A percentile compares a stretch with the other conserved stretches of the same genome.
phyloP scores from a whole-genome alignment of 257 asterid species.

The Nicotiana attenuata region DNA sequence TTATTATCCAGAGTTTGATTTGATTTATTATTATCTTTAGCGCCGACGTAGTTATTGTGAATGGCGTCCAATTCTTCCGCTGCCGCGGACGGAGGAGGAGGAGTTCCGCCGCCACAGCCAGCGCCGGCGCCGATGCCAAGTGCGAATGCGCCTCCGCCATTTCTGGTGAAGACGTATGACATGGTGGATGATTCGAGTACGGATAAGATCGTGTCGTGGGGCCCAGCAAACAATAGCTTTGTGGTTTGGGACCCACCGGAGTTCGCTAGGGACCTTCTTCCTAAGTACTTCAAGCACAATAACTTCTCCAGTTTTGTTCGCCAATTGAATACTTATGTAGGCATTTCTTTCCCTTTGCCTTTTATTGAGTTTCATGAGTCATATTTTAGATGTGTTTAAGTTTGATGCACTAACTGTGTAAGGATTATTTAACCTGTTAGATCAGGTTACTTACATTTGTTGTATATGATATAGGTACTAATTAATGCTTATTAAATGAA shows the following conservation, averaged over 20 bases:
- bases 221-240: slow-evolving; percentile 20
- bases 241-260: slow-evolving; percentile 30
- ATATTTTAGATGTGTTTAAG: no score
- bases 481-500: no score
- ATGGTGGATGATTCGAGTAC: slow-evolving; percentile 26
- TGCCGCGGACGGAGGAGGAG: neutral
- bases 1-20: neutral
- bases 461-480: no score
- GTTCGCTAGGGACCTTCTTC: slow-evolving; percentile 19
- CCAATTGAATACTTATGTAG: slow-evolving; percentile 35
- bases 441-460: no score
- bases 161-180: slow-evolving; percentile 25
- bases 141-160: slow-evolving; percentile 22
- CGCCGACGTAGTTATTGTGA: neutral
- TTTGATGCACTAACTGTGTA: no score
- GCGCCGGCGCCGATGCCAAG: slow-evolving; percentile 19
- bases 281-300: slow-evolving; percentile 69
- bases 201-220: slow-evolving; percentile 29
- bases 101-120: neutral
- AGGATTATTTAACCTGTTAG: no score
- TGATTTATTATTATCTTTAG: neutral
- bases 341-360: neutral
- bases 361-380: neutral
- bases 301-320: slow-evolving; percentile 82
- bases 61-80: slow-evolving; percentile 6